Base-by-base conservation (phyloP, 371 early-diverging fungal species). In the Mortierella sp. region DNA sequence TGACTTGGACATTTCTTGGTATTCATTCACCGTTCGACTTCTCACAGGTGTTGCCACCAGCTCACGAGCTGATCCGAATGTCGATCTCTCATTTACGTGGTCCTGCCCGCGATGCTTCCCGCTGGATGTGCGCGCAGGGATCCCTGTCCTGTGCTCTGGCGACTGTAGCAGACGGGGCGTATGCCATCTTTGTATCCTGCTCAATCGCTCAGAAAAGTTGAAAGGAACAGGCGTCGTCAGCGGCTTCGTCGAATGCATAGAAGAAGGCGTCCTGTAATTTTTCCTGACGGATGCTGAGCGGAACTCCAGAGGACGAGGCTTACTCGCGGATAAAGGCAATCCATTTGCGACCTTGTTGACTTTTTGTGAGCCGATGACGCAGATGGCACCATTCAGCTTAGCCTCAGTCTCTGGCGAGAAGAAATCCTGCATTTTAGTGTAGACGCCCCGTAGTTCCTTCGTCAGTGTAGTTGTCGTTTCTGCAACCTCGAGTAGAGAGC, bases 351-450 rank as follows among this genome's bases (percentile, higher is more conserved):
- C 30, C 39, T 56, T 42, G 17, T 15, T 42, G 7, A 23, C 43
- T 32, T 70, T 64, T 23, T 71, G 72, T 1, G 72, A 71, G 12
- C 56, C 72, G 30, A 71, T 58, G 15, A 60, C 72, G 14, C 65
- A 50, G 1, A 71, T 64, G 26, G 56, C 65, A 9, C 50, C 65
- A n/a, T 50, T 46, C 32, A 64, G 41, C 48, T 64, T 71, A 9
- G 72, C 72, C 42, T 71, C 72, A 3, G 65, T 56, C 31, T 71
- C 72, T n/a, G 72, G 72, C 5, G 72, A 64, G 56, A 71, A 71
- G 46, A 71, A 64, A 4, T 71, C 60, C 39, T 71, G 72, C 4
- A 71, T 37, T 24, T 71, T 64, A 4, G 55, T 50, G 46, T 71
- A 71, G 3, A 71, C 72, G 1, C 60, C 72, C 31, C 72, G 47